Evolutionary conservation across 345 rosid genomes (phyloP), one percentile per base, ranked within the genome.

Genomic region (Diplotaxis tenuifolia): DNA sequence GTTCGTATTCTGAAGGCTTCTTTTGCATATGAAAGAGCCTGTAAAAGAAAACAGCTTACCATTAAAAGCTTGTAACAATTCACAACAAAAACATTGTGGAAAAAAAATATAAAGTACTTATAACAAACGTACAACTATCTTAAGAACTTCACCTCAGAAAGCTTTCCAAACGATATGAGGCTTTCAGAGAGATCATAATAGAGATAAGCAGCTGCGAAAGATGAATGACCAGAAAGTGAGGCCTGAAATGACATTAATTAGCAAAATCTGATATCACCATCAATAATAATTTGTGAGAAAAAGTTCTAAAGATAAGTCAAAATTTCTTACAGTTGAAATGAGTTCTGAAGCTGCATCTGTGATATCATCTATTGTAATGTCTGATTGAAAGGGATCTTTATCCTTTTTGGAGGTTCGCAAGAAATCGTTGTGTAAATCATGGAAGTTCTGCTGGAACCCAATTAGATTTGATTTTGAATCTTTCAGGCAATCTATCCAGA

Each of bases 11-110:
- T 82, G 71, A 78, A 83, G 34, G 97, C 92, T 78, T 95, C 89
- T 83, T 87, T 87, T 76, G 97, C 96, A 79, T 78, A 84, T 63
- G 77, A 78, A 75, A 95, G 90, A 78, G 93, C 99, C 99, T 95
- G 72, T 69, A 59, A 12, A 16, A 58, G 49, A 71, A 47, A 50
- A 58, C 19, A 23, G 28, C 32, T 59, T 18, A 67, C 28, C 66
- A 23, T 27, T n/a, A 76, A 42, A 65, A 75, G 19, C n/a, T 34
- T 34, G 75, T 7, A 76, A 64, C 19, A 32, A 45, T 14, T 65
- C 34, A 70, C 71, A 36, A 21, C 55, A 55, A 53, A 52, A 15
- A 4, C 4, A 3, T 58, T 27, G 49, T 34, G 36, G 55, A 50
- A 59, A 47, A 23, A 25, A 9, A 16, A 68, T 68, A 34, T 18